phyloP scores from a whole-genome alignment of 1,284 basidiomycete genomes.

The Trametes hirsuta region DNA sequence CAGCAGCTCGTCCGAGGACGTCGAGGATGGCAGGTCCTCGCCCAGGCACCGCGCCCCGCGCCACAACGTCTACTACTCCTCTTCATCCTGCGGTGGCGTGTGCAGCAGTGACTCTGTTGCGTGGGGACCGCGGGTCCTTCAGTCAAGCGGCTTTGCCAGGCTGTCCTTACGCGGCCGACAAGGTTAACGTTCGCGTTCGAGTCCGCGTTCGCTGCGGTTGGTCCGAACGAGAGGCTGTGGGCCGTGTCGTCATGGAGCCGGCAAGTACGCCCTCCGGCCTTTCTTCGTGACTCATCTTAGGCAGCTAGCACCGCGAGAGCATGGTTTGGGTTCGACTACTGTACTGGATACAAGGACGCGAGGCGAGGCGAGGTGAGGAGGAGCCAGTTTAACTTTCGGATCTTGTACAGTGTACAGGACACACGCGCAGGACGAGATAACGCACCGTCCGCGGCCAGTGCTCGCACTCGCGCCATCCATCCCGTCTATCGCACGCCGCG shows the following conservation, averaged over 20 bases:
- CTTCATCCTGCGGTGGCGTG: background rate
- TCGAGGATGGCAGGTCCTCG: constrained; percentile 15
- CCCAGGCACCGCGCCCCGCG: constrained; percentile 4
- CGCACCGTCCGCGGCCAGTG: constrained; percentile 1
- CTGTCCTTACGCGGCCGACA: background rate
- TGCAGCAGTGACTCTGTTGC: background rate
- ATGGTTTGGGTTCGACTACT: background rate
- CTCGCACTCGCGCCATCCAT: background rate
- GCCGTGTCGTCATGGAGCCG: constrained; percentile 3
- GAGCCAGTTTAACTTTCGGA: background rate
- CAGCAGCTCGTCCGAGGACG: constrained; percentile 6
- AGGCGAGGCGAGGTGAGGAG: background rate
- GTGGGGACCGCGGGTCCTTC: background rate
- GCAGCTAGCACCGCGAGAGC: background rate
- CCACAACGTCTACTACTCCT: background rate
- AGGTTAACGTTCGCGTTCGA: too few relatives aligned
- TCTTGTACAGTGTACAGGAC: background rate
- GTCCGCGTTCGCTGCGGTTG: background rate
- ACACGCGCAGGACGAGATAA: background rate
- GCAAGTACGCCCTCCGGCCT: background rate
- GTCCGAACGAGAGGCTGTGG: background rate
- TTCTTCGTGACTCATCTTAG: background rate
- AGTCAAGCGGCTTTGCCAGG: background rate
- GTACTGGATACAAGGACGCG: background rate
- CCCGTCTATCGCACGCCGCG: background rate